phyloP scores from a whole-genome alignment of 805 yeast species.

The Ogataea glucozyma region DNA sequence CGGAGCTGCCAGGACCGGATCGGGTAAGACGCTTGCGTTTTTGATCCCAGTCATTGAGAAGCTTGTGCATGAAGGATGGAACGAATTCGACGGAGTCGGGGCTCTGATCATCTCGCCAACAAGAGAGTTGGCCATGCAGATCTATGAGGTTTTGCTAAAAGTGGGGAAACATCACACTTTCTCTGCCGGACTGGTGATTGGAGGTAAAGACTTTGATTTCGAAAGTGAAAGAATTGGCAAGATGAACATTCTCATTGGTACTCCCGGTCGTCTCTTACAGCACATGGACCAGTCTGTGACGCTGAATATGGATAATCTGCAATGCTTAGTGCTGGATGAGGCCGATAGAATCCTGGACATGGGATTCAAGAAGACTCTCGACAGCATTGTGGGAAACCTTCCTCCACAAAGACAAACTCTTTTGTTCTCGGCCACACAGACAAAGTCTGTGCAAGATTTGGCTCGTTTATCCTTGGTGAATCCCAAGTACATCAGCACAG shows the following conservation, averaged over 20 bases:
- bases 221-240: conserved; percentile 78
- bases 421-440: conserved; percentile 86
- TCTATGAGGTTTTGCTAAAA: conserved; percentile 80
- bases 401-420: conserved; percentile 83
- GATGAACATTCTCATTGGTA: conserved; percentile 82
- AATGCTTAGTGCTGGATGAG: conserved; percentile 81
- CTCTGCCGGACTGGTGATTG: conserved; percentile 89
- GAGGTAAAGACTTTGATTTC: conserved; percentile 84
- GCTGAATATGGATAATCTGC: conserved; percentile 70
- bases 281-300: conserved; percentile 90
- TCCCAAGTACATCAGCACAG: conserved; percentile 59
- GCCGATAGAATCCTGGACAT: conserved; percentile 92
- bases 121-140: conserved; percentile 87
- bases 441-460: conserved; percentile 76
- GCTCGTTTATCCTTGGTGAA: conserved; percentile 74
- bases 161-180: conserved; percentile 74
- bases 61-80: conserved; percentile 68
- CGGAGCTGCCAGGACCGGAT: conserved; percentile 88
- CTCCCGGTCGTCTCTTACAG: conserved; percentile 89
- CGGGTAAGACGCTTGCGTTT: conserved; percentile 89
- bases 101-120: conserved; percentile 91
- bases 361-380: conserved; percentile 86
- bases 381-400: conserved; percentile 73
- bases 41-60: conserved; percentile 77
- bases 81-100: conserved; percentile 84